phyloP scores from a whole-genome alignment of 805 yeast genomes.

The Blastobotrys terrestris region DNA sequence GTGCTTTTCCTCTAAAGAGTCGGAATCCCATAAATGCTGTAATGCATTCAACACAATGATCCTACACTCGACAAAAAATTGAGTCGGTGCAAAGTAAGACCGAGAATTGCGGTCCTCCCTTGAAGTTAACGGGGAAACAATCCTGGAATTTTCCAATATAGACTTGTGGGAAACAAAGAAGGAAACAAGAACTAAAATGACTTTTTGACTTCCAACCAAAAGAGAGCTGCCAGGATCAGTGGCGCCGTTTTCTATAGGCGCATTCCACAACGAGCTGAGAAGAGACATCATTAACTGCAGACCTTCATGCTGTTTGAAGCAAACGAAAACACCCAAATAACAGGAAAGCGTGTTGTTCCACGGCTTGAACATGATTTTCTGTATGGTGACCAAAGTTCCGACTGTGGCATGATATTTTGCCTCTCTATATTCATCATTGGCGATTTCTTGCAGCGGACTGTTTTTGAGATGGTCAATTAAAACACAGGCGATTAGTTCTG shows the following conservation, averaged over 20 bases:
- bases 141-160: slow-evolving; percentile 25
- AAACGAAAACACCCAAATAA: slow-evolving; percentile 22
- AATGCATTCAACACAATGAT: slow-evolving; percentile 18
- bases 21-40: slow-evolving; percentile 16
- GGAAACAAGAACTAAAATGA: slow-evolving; percentile 22
- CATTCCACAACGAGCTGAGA: slow-evolving; percentile 19
- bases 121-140: slow-evolving; percentile 17
- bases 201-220: slow-evolving; percentile 12
- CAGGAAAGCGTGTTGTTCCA: slow-evolving; percentile 11
- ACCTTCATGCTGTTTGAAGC: slow-evolving; percentile 28
- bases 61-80: slow-evolving; percentile 29
- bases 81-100: slow-evolving; percentile 24
- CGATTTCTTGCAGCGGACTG: slow-evolving; percentile 9
- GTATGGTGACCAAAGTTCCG: slow-evolving; percentile 13
- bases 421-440: slow-evolving; percentile 7
- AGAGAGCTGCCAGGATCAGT: slow-evolving; percentile 6
- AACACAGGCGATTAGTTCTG: slow-evolving; percentile 20
- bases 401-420: slow-evolving; percentile 14
- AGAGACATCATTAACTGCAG: slow-evolving; percentile 20
- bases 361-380: slow-evolving; percentile 14
- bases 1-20: slow-evolving; percentile 11
- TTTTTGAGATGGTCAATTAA: slow-evolving; percentile 17
- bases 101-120: slow-evolving; percentile 21
- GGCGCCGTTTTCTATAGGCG: slow-evolving; percentile 4
- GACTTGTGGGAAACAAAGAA: slow-evolving; percentile 22